Conservation (phyloP, 306 rosid species). For the Begonia fuchsioides region DNA sequence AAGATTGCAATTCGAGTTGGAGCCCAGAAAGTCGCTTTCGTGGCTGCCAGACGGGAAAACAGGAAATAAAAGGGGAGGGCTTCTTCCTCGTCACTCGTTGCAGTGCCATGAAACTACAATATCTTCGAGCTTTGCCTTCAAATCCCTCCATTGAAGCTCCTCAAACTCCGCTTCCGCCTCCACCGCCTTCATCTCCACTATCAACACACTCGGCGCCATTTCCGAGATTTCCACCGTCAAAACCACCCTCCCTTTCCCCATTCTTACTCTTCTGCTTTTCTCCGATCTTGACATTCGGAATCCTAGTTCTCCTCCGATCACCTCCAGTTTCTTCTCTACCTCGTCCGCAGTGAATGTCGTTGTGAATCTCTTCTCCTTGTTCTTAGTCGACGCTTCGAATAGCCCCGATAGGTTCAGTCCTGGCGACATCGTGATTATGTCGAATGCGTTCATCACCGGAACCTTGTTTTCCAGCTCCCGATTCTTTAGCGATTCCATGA, state of each 20-base stretch:
- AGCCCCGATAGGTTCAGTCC: constrained; percentile 70
- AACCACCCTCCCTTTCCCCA: constrained; percentile 51
- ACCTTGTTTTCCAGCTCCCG: constrained; percentile 4
- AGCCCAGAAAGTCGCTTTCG: no score
- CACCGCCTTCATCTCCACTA: constrained; percentile 39
- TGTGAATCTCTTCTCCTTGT: constrained; percentile 41
- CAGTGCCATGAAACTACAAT: constrained; percentile 43
- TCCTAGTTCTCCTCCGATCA: constrained; percentile 40
- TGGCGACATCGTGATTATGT: constrained; percentile 79
- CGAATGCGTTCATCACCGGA: constrained; percentile 61
- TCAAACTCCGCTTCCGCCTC: constrained; percentile 51
- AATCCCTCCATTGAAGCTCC: constrained; percentile 37
- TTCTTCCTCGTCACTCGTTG: not conserved
- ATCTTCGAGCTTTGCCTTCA: constrained; percentile 35
- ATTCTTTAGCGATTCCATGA: constrained; percentile 14
- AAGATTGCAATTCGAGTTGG: no score
- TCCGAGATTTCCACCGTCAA: constrained; percentile 38
- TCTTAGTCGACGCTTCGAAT: constrained; percentile 24
- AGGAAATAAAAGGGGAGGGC: no score
- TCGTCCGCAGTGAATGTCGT: constrained; percentile 19
- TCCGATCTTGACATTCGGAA: constrained; percentile 38
- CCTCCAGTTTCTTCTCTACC: constrained; percentile 48
- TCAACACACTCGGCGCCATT: constrained; percentile 26
- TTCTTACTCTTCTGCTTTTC: constrained; percentile 40
- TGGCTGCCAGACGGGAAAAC: no score